Conservation (phyloP, 2,329 filamentous ascomycete genomes). For the Colletotrichum acutatum region DNA sequence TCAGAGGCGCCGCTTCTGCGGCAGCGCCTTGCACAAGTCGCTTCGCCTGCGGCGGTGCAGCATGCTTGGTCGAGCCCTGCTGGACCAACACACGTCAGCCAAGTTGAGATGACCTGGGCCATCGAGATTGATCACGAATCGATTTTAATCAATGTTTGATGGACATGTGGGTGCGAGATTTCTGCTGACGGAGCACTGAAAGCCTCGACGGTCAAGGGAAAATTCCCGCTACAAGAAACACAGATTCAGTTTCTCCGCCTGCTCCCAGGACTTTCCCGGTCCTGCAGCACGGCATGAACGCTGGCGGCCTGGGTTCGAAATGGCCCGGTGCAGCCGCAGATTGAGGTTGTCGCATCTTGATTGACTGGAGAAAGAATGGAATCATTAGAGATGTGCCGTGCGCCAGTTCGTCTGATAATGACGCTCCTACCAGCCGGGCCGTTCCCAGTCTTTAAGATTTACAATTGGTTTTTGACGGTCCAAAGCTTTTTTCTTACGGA, state of each 20-base stretch:
- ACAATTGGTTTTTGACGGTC: not conserved
- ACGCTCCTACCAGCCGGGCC: conserved; percentile 14
- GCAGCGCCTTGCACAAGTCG: not conserved
- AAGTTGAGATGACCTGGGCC: not conserved
- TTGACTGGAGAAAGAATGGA: conserved; percentile 11
- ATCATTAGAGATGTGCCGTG: conserved; percentile 5
- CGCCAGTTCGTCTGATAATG: conserved; percentile 32
- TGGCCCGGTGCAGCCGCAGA: conserved; percentile 24
- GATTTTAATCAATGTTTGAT: conserved; percentile 13
- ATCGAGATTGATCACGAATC: conserved; percentile 16
- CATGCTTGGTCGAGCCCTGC: not conserved
- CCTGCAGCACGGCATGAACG: conserved; percentile 9
- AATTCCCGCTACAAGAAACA: conserved; percentile 27
- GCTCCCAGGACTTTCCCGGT: conserved; percentile 5
- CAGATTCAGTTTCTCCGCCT: conserved; percentile 13
- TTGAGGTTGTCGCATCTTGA: conserved; percentile 33
- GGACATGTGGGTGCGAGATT: conserved; percentile 12
- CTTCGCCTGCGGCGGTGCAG: not conserved
- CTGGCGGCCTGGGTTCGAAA: conserved; percentile 1
- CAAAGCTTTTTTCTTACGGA: conserved; percentile 3
- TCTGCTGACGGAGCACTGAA: conserved; percentile 10
- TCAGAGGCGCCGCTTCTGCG: not conserved
- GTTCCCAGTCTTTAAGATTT: conserved; percentile 31
- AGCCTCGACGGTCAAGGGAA: not conserved
- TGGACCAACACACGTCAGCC: not conserved